Conservation (phyloP, 352 stramenopile genomes). For the Pythium grandisporangium region DNA sequence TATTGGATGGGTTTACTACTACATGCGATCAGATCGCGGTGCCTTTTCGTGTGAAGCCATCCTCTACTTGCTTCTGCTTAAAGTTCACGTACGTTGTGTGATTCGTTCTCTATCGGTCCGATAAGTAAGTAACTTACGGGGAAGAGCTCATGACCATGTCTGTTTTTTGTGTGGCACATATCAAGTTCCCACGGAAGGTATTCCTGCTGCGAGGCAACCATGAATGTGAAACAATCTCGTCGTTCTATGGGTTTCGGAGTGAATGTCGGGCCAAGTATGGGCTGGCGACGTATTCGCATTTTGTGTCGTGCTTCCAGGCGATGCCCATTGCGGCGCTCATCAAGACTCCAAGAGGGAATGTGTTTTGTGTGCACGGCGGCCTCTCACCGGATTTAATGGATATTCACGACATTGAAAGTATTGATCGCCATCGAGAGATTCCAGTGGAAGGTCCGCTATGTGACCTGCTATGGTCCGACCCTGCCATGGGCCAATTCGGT, state of each 20-base stretch:
- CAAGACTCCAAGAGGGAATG: conserved; percentile 24
- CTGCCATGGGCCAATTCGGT: conserved; percentile 16
- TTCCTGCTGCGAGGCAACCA: conserved; percentile 72
- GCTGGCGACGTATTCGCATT: conserved; percentile 73
- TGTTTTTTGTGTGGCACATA: neutral
- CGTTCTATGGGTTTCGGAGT: conserved; percentile 76
- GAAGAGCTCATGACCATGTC: too few relatives aligned
- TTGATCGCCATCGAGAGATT: conserved; percentile 59
- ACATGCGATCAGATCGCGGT: conserved; percentile 42
- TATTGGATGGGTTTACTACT: too few relatives aligned
- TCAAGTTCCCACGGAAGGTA: conserved; percentile 45
- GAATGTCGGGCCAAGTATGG: conserved; percentile 80
- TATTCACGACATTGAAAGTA: conserved; percentile 40
- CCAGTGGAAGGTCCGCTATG: conserved; percentile 51
- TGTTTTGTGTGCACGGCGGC: conserved; percentile 69
- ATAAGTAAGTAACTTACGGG: too few relatives aligned
- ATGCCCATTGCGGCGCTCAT: conserved; percentile 57
- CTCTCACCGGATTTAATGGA: conserved; percentile 44
- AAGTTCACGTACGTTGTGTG: conserved; percentile 15
- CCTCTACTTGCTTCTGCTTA: conserved; percentile 66
- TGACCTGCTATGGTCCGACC: conserved; percentile 71
- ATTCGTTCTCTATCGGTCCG: neutral
- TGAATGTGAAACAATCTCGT: conserved; percentile 81
- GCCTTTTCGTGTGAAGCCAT: conserved; percentile 80
- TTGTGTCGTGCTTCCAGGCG: conserved; percentile 68